Evolutionary conservation across 345 rosid species (phyloP).

Genomic region (Corymbia maculata): DNA sequence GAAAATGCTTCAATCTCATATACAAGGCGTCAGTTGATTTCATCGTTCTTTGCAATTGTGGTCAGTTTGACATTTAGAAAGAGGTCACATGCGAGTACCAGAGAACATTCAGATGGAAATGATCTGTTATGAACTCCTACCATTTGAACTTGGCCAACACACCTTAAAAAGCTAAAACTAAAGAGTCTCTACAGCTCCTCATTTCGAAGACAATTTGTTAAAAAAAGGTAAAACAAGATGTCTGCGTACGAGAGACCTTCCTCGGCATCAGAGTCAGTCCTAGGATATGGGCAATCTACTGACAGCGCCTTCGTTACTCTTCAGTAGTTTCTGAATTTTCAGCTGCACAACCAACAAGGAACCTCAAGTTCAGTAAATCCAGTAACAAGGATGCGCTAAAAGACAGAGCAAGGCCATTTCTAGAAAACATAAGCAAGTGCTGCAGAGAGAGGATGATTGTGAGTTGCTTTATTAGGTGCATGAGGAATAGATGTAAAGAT

Average conservation of each 20-base stretch:
- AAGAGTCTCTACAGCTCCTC: neutral
- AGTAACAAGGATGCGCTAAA: neutral
- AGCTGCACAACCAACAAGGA: slow-evolving; percentile 26
- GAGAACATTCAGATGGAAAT: neutral
- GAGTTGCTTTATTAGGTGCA: neutral
- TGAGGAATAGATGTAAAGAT: neutral
- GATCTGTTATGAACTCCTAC: neutral
- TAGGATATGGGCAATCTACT: slow-evolving; percentile 3
- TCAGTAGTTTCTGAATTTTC: slow-evolving; percentile 12
- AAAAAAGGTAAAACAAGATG: neutral
- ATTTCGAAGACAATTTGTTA: neutral
- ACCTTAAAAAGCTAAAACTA: neutral
- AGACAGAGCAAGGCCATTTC: neutral
- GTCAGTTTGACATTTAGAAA: neutral
- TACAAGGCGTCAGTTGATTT: neutral
- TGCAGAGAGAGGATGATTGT: neutral
- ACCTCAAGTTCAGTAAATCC: neutral
- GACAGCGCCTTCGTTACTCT: slow-evolving; percentile 2
- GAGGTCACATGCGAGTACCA: neutral
- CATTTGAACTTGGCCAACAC: neutral
- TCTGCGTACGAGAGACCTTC: slow-evolving; percentile 8
- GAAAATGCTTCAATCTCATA: neutral
- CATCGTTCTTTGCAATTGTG: neutral
- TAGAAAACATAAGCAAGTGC: neutral
- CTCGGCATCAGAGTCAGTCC: slow-evolving; percentile 10